Conservation (phyloP, 2,329 filamentous ascomycete species). For the Xylariaceae sp. region DNA sequence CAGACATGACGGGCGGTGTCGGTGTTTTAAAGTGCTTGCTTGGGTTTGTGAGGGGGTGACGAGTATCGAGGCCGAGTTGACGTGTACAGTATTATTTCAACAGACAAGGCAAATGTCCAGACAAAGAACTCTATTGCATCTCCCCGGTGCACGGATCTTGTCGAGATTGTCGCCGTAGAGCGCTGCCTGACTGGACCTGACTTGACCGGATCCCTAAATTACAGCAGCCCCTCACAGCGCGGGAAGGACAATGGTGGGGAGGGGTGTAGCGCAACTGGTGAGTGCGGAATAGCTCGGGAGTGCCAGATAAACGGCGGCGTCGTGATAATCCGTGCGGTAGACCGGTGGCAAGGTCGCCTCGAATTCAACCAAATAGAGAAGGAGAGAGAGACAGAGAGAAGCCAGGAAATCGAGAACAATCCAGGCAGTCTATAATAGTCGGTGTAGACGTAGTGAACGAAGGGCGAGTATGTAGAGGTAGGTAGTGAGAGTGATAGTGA, state of each 20-base stretch:
- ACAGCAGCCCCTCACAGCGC: slow-evolving; percentile 24
- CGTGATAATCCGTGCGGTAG: neutral
- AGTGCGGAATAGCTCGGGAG: slow-evolving; percentile 2
- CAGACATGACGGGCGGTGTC: slow-evolving; percentile 47
- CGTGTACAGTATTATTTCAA: neutral
- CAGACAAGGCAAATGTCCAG: slow-evolving; percentile 2
- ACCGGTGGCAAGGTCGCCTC: neutral
- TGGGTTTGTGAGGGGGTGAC: neutral
- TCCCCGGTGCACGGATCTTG: slow-evolving; percentile 9
- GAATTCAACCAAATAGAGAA: slow-evolving; percentile 8
- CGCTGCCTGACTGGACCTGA: slow-evolving; percentile 17
- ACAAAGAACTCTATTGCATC: slow-evolving; percentile 14
- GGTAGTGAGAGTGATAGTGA: no score
- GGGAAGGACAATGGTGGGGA: slow-evolving; percentile 9
- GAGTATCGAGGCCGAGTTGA: slow-evolving; percentile 6
- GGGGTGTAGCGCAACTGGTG: slow-evolving; percentile 10
- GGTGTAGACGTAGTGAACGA: slow-evolving; percentile 5
- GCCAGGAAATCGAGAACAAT: neutral
- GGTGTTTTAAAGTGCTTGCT: no score
- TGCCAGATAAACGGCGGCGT: neutral
- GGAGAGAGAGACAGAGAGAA: neutral
- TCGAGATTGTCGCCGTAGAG: slow-evolving; percentile 9
- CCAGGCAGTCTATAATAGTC: slow-evolving; percentile 5
- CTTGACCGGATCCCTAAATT: slow-evolving; percentile 6
- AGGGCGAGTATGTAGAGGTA: no score